Evolutionary conservation across 1,284 basidiomycete genomes (phyloP).

Genomic region (Salmacisia buchloeana): DNA sequence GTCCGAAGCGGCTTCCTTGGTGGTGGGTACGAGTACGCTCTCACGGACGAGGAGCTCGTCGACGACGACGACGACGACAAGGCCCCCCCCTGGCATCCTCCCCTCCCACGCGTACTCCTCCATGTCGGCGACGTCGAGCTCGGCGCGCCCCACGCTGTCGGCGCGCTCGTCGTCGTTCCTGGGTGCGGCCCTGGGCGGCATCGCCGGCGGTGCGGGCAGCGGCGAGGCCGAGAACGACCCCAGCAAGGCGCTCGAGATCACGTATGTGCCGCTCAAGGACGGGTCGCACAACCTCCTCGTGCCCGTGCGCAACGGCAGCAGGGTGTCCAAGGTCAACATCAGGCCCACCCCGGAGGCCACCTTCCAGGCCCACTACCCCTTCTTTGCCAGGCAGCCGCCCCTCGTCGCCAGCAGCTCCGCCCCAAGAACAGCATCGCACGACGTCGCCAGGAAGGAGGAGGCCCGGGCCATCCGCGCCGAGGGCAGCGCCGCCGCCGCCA

Average conservation of each 20-base stretch:
- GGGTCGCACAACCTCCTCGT: constrained; percentile 43
- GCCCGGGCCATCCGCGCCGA: constrained; percentile 34
- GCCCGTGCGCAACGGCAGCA: constrained; percentile 26
- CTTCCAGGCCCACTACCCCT: constrained; percentile 44
- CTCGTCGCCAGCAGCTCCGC: constrained; percentile 13
- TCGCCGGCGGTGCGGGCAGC: background rate
- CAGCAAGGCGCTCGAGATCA: constrained; percentile 37
- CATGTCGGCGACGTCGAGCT: too few species aligned
- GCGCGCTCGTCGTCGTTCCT: constrained; percentile 2
- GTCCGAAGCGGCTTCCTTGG: too few species aligned
- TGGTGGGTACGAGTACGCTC: too few species aligned
- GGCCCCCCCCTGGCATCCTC: too few species aligned
- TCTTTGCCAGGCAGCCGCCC: constrained; percentile 38
- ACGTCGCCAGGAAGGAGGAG: constrained; percentile 23
- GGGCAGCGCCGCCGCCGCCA: constrained; percentile 42
- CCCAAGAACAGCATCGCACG: constrained; percentile 14
- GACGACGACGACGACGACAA: too few species aligned
- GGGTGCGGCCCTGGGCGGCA: background rate
- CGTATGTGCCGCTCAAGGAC: constrained; percentile 35
- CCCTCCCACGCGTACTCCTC: too few species aligned
- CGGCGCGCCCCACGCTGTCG: background rate
- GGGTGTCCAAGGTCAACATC: constrained; percentile 49
- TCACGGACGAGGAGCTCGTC: too few species aligned
- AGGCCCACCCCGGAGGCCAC: constrained; percentile 44
- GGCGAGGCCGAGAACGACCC: constrained; percentile 11